phyloP scores from a whole-genome alignment of 164 flowering plant genomes.

The Berberis thunbergii region DNA sequence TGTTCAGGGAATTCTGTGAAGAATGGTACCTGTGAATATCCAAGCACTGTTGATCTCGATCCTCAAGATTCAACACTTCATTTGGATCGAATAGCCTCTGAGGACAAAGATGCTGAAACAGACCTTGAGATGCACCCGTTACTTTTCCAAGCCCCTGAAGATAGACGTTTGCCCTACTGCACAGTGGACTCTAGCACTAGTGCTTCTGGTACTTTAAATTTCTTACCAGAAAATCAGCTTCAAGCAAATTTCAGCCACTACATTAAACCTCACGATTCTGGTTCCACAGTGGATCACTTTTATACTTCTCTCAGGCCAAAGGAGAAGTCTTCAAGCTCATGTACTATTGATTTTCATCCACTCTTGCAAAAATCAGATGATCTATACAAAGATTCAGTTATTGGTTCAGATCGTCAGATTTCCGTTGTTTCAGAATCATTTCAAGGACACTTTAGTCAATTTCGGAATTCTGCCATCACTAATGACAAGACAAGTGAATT shows the following conservation, averaged over 20 bases:
- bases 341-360: constrained; percentile 75
- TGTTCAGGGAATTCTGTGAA: constrained; percentile 14
- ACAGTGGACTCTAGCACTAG: constrained; percentile 24
- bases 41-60: constrained; percentile 5
- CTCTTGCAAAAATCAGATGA: constrained; percentile 55
- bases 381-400: constrained; percentile 14
- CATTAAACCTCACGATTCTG: constrained; percentile 28
- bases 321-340: constrained; percentile 23
- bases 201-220: constrained; percentile 46
- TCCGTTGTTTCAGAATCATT: constrained; percentile 16
- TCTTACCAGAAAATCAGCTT: constrained; percentile 48
- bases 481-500: constrained; percentile 37
- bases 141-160: constrained; percentile 56
- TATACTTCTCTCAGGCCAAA: constrained; percentile 23
- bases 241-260: constrained; percentile 44
- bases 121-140: constrained; percentile 91
- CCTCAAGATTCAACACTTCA: constrained; percentile 17
- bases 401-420: constrained; percentile 10
- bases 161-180: constrained; percentile 38
- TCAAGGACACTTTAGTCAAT: constrained; percentile 17
- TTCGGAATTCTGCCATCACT: constrained; percentile 16
- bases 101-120: constrained; percentile 34
- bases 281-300: constrained; percentile 17
- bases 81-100: constrained; percentile 19
- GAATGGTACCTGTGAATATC: constrained; percentile 4